These are phyloP conservation scores for Dillenia suffruticosa DNA, from an alignment of 164 flowering plant genomes.

Conservation along the genomic window DNA sequence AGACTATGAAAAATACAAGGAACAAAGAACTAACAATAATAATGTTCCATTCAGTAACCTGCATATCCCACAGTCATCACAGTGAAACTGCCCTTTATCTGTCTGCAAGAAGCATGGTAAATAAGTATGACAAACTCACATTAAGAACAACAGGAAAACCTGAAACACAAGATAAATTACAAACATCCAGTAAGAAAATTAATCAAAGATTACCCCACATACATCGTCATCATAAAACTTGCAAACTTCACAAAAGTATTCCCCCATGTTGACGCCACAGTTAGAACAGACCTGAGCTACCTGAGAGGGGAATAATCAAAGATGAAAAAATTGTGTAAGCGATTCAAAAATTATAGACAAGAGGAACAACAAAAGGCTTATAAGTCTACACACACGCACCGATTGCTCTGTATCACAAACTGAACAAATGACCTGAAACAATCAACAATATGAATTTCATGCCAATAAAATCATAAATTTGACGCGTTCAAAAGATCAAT, in stretches of 20 bases:
- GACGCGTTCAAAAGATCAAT: not conserved
- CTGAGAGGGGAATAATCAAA: slow-evolving; percentile 25
- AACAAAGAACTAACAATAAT: slow-evolving; percentile 2
- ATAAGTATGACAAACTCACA: no score
- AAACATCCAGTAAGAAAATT: no score
- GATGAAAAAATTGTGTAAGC: not conserved
- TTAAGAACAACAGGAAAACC: no score
- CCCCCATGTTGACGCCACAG: slow-evolving; percentile 96
- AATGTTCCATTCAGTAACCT: slow-evolving; percentile 39
- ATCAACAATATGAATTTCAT: not conserved
- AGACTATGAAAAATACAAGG: not conserved
- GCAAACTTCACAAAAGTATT: slow-evolving; percentile 85
- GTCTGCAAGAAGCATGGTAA: slow-evolving; percentile 28
- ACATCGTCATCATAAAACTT: slow-evolving; percentile 44
- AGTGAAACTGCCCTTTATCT: slow-evolving; percentile 74
- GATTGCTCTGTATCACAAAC: slow-evolving; percentile 79
- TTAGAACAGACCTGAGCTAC: slow-evolving; percentile 68
- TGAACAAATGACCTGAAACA: slow-evolving; percentile 57
- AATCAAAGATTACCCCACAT: not conserved
- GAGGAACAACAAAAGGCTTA: slow-evolving; percentile 1
- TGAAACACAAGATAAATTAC: no score
- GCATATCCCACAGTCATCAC: slow-evolving; percentile 93
- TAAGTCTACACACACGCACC: slow-evolving; percentile 24
- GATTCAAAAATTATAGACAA: not conserved
- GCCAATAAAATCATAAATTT: not conserved